Evolutionary conservation across 805 yeast genomes (phyloP).

Genomic region (Myxozyma geophila): DNA sequence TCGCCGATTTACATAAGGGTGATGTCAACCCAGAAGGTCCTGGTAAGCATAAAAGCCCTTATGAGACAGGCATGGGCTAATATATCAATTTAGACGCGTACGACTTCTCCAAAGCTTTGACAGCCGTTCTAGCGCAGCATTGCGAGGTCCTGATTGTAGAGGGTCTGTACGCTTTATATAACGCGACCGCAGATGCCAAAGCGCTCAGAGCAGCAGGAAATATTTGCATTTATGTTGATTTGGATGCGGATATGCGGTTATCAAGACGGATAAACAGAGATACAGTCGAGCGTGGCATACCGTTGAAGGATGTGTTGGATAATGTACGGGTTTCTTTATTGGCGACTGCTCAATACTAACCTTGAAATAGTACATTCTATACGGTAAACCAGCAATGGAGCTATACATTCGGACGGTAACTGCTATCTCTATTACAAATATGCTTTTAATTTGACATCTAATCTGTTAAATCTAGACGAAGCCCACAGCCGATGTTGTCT

Average conservation of each 20-base stretch:
- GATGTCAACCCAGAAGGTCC: slow-evolving; percentile 29
- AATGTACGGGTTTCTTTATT: not conserved
- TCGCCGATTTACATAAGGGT: not conserved
- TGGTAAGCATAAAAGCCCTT: slow-evolving; percentile 17
- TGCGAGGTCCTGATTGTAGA: slow-evolving; percentile 57
- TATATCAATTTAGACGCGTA: slow-evolving; percentile 15
- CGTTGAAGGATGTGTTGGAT: slow-evolving; percentile 23
- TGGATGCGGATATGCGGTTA: slow-evolving; percentile 83
- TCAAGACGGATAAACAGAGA: slow-evolving; percentile 62
- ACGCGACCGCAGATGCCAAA: slow-evolving; percentile 40
- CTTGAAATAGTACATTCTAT: slow-evolving; percentile 52
- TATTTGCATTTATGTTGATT: slow-evolving; percentile 75
- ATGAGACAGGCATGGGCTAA: not conserved
- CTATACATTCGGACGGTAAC: slow-evolving; percentile 53
- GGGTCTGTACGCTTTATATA: slow-evolving; percentile 82
- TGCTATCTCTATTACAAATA: not conserved
- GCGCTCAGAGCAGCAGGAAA: slow-evolving; percentile 52
- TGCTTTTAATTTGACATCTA: not conserved
- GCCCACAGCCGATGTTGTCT: slow-evolving; percentile 71
- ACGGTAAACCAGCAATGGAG: slow-evolving; percentile 69
- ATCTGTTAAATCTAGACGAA: slow-evolving; percentile 51
- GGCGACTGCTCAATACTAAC: not conserved
- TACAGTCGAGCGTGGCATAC: slow-evolving; percentile 19
- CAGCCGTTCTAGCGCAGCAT: slow-evolving; percentile 2
- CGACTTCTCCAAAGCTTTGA: slow-evolving; percentile 16